These are phyloP conservation scores for Buddleja alternifolia DNA, from an alignment of 257 asterid species.

Conservation along the genomic window DNA sequence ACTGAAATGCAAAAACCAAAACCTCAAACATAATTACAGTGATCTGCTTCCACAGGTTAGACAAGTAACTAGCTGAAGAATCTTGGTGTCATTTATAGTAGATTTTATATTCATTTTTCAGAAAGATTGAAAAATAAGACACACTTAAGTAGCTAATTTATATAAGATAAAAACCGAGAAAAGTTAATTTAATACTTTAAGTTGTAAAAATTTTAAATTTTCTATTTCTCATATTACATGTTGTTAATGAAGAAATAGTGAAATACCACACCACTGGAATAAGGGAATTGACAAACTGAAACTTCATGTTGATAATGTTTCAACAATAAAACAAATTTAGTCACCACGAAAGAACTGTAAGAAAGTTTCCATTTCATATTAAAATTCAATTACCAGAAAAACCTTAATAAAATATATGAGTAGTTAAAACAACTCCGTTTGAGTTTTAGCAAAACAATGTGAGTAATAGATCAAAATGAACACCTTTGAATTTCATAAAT, in stretches of 20 bases:
- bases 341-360: no score
- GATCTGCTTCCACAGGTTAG: conserved; percentile 3
- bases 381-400: not conserved
- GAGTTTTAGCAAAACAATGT: no score
- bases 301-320: no score
- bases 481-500: no score
- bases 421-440: not conserved
- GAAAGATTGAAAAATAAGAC: not conserved
- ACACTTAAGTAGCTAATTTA: not conserved
- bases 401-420: not conserved
- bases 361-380: not conserved
- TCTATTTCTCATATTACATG: no score
- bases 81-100: not conserved
- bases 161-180: not conserved
- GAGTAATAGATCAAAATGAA: no score
- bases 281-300: no score
- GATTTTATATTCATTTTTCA: not conserved
- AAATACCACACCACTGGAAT: no score
- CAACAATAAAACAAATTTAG: no score
- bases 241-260: no score
- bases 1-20: conserved; percentile 42
- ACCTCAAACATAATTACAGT: not conserved
- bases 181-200: not conserved
- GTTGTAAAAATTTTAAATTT: not conserved
- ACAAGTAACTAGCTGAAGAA: conserved; percentile 7